Evolutionary conservation across 192 early-diverging fungal species (phyloP).

Genomic region (Spizellomyces sp.): DNA sequence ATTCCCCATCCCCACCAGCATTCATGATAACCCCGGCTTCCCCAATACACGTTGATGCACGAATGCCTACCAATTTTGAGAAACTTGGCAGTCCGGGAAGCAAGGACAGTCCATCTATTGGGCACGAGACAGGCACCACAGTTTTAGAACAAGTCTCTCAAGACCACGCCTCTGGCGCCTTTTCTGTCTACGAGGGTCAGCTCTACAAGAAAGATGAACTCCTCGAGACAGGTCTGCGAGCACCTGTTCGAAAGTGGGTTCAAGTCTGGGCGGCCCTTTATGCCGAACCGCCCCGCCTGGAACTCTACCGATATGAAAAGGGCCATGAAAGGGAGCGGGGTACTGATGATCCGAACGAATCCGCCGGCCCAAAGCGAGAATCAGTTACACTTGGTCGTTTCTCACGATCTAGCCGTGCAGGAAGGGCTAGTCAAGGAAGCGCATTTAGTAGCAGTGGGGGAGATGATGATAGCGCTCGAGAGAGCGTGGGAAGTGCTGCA

Average conservation of each 20-base stretch:
- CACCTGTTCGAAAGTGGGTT: constrained; percentile 26
- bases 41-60: background rate
- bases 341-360: too few species aligned
- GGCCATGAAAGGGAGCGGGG: too few species aligned
- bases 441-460: too few species aligned
- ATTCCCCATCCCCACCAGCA: background rate
- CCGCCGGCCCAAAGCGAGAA: too few species aligned
- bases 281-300: constrained; percentile 6
- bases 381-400: too few species aligned
- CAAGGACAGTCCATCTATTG: background rate
- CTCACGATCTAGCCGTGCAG: too few species aligned
- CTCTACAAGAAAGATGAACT: constrained; percentile 39
- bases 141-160: background rate
- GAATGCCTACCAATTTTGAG: background rate
- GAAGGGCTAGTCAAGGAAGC: too few species aligned
- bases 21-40: background rate
- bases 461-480: too few species aligned
- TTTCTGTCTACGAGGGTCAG: constrained; percentile 18
- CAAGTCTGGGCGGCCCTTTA: constrained; percentile 22
- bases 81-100: too few species aligned
- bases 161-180: background rate
- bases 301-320: background rate
- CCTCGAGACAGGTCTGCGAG: constrained; percentile 23
- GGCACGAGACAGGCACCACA: background rate
- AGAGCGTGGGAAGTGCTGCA: too few species aligned